Conservation (phyloP, 352 stramenopile species). For the Discostella stelligera region DNA sequence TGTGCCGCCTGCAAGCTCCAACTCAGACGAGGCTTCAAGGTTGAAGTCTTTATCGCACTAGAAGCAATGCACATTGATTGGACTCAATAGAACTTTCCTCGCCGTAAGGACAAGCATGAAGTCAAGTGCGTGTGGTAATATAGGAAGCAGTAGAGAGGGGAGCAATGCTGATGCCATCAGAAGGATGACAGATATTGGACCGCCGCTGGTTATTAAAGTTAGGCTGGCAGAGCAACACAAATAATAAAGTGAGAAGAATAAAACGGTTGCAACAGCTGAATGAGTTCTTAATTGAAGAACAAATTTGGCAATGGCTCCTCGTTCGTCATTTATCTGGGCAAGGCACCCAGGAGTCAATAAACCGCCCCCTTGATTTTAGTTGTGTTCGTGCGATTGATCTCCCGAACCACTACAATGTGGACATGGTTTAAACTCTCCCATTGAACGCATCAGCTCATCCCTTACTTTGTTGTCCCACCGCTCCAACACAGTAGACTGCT, state of each 20-base stretch:
- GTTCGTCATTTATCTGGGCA: constrained; percentile 53
- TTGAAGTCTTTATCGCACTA: constrained; percentile 64
- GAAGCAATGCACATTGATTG: constrained; percentile 65
- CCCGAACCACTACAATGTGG: constrained; percentile 42
- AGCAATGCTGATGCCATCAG: constrained; percentile 48
- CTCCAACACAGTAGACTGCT: constrained; percentile 35
- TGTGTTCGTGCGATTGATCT: background rate
- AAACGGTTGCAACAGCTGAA: constrained; percentile 17
- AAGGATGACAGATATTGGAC: constrained; percentile 3
- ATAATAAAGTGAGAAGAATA: constrained; percentile 40
- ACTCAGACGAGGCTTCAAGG: constrained; percentile 49
- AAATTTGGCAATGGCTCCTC: constrained; percentile 44
- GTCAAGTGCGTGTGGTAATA: constrained; percentile 29
- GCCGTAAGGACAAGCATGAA: constrained; percentile 37
- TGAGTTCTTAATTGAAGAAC: constrained; percentile 22
- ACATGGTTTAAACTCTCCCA: constrained; percentile 59
- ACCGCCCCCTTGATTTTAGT: constrained; percentile 41
- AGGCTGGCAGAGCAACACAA: constrained; percentile 16
- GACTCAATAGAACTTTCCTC: constrained; percentile 40
- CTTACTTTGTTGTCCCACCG: constrained; percentile 62
- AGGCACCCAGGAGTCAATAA: constrained; percentile 70
- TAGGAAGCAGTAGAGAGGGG: constrained; percentile 24
- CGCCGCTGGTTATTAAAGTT: background rate
- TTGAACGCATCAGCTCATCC: constrained; percentile 56
- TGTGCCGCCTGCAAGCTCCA: constrained; percentile 13